Evolutionary conservation across 2,329 filamentous ascomycete genomes (phyloP), one percentile per base, ranked within the genome.

Genomic region (Ceratocystiopsis sp.): DNA sequence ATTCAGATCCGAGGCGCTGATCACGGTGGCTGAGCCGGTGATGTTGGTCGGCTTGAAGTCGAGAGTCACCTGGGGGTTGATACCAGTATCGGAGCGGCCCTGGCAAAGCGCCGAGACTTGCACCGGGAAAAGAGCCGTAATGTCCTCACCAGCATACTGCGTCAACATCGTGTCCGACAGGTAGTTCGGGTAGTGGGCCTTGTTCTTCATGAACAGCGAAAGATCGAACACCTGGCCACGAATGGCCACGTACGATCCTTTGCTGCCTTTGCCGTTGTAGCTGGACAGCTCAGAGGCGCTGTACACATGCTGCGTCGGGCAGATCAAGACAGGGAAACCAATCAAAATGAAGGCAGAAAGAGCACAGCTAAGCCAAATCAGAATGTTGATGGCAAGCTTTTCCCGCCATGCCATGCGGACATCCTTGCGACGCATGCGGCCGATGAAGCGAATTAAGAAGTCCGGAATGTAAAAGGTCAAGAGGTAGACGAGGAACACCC

Each of bases 371-470:
- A 89, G 65, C 91, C 93, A 98, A 57, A 98, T 98, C 56, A 96
- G 72, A 59, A 98, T 69, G 66, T 98, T 98, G 70, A 98, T 98
- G 43, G 91, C 89, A 46, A 98, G 60, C 68, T 98, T 98, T 60
- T 98, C 91, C 56, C 91, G 74, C 91, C 91, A 98, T 1, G 91
- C 91, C 58, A 82, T 71, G 19, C 87, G 82, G 10, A 98, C 77
- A 59, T 98, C 91, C 57, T 93, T 93, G 48, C 91, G 83, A 46
- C 81, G 73, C 80, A 95, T 95, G 42, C 82, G 73, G 18, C 89
- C 89, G 36, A 93, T 48, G 53, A 69, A 68, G 43, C 76, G 74
- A 57, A 96, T 82, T 37, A 80, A 54, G 52, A 94, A 82, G 57
- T 95, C 87, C 6, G 91, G 91, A 38, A 94, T 66, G 52, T 78